Percentiles rank a stretch among this genome's conserved stretches.
phyloP scores from a whole-genome alignment of 805 yeast genomes.

The Metschnikowia matae region DNA sequence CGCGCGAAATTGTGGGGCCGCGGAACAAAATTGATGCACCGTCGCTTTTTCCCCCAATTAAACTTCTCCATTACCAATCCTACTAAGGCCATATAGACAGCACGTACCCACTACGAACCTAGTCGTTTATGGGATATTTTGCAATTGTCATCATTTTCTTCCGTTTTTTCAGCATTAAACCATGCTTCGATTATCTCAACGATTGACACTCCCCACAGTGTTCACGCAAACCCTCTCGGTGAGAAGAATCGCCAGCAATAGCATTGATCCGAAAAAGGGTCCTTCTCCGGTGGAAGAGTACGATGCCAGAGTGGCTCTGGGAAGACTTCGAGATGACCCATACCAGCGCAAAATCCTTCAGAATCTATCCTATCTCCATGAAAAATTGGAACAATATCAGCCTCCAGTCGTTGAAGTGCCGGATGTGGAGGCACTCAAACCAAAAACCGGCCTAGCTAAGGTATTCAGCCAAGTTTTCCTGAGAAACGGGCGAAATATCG shows the following conservation, averaged over 20 bases:
- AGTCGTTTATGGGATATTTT: background rate
- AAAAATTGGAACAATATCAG: conserved; percentile 46
- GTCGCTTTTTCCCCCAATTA: conserved; percentile 1
- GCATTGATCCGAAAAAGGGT: background rate
- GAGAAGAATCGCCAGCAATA: conserved; percentile 2
- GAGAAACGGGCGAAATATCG: background rate
- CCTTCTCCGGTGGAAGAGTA: conserved; percentile 49
- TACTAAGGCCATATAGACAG: background rate
- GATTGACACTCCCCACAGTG: background rate
- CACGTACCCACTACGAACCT: background rate
- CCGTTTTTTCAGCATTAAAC: background rate
- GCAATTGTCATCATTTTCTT: background rate
- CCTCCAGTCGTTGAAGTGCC: conserved; percentile 64
- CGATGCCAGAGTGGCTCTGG: conserved; percentile 44
- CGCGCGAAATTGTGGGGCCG: conserved; percentile 5
- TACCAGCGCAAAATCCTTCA: conserved; percentile 74
- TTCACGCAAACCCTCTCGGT: background rate
- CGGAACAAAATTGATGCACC: background rate
- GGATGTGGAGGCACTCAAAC: conserved; percentile 45
- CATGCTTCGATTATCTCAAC: conserved; percentile 1
- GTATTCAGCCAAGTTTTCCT: conserved; percentile 22
- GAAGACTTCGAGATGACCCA: conserved; percentile 63
- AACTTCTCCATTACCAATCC: conserved; percentile 2
- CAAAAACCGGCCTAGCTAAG: conserved; percentile 43
- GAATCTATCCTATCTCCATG: conserved; percentile 57